These are phyloP conservation scores for Stygiomarasmius scandens DNA, from an alignment of 1,284 basidiomycete genomes.

Conservation along the genomic window DNA sequence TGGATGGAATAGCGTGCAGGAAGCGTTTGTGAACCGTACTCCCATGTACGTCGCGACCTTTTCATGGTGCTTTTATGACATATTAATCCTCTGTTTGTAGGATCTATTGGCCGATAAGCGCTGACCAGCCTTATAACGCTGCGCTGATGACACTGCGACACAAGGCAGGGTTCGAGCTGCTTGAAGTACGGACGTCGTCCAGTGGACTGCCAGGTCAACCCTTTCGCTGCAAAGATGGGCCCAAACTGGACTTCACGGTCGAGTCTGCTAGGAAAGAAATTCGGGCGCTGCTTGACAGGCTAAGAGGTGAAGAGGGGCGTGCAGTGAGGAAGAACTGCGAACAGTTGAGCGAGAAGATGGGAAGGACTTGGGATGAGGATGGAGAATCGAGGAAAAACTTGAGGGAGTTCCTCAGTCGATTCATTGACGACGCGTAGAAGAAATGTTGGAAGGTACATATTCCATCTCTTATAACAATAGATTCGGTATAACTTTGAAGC, in stretches of 20 bases:
- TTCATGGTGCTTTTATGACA: not conserved
- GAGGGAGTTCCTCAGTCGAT: not conserved
- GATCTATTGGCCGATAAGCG: slow-evolving; percentile 12
- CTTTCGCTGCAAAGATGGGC: slow-evolving; percentile 2
- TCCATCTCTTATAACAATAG: no score
- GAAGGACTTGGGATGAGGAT: slow-evolving; percentile 4
- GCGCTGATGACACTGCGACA: not conserved
- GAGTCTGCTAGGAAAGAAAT: slow-evolving; percentile 9
- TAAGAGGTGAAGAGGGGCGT: slow-evolving; percentile 4
- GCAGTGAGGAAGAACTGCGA: slow-evolving; percentile 6
- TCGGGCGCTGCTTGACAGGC: not conserved
- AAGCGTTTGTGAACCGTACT: slow-evolving; percentile 3
- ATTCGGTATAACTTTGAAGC: no score
- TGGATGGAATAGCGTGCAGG: slow-evolving; percentile 9
- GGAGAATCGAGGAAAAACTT: slow-evolving; percentile 1
- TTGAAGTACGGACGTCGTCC: slow-evolving; percentile 13
- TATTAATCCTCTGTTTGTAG: not conserved
- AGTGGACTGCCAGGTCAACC: not conserved
- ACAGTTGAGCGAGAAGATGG: not conserved
- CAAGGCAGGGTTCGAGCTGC: slow-evolving; percentile 11
- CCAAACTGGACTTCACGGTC: slow-evolving; percentile 1
- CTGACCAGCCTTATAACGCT: slow-evolving; percentile 13
- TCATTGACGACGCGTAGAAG: not conserved
- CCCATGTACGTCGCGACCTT: slow-evolving; percentile 3
- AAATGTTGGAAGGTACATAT: not conserved